Conservation (phyloP, 768 basidiomycete species). For the Astraeus odoratus region DNA sequence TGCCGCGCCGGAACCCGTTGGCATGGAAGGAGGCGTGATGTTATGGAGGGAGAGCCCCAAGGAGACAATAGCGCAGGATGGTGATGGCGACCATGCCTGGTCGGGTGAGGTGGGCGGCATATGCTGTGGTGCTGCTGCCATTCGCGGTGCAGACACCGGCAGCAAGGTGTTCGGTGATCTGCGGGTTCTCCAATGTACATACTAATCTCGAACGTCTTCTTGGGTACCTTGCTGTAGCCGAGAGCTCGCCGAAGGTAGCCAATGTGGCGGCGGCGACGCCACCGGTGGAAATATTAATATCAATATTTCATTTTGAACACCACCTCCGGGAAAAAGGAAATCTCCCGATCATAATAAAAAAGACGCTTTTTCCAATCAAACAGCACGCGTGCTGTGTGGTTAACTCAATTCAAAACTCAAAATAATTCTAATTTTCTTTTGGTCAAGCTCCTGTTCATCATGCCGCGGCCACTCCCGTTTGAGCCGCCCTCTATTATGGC, state of each 20-base stretch:
- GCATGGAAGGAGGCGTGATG: conserved; percentile 4
- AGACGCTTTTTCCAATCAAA: conserved; percentile 10
- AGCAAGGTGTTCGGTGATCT: conserved; percentile 4
- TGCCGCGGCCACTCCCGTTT: conserved; percentile 10
- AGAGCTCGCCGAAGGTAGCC: conserved; percentile 4
- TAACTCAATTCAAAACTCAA: conserved; percentile 58
- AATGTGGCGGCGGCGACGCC: conserved; percentile 14
- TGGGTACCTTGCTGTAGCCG: conserved; percentile 2
- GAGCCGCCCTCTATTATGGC: conserved; percentile 9
- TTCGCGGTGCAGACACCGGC: background rate
- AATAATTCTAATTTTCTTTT: conserved; percentile 30
- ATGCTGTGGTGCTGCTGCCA: background rate
- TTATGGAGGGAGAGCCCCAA: background rate
- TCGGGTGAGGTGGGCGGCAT: background rate
- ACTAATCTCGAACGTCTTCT: background rate
- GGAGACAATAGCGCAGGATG: background rate
- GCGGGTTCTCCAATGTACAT: conserved; percentile 1
- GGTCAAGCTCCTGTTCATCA: conserved; percentile 14
- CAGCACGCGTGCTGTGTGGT: conserved; percentile 17
- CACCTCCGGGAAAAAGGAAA: conserved; percentile 7
- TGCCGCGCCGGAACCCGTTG: conserved; percentile 1
- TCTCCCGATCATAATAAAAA: conserved; percentile 17
- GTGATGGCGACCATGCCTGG: background rate
- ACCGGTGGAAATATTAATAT: conserved; percentile 9
- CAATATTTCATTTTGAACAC: conserved; percentile 1